Conservation (phyloP, 73 alveolate genomes). For the Paramecium biaurelia region DNA sequence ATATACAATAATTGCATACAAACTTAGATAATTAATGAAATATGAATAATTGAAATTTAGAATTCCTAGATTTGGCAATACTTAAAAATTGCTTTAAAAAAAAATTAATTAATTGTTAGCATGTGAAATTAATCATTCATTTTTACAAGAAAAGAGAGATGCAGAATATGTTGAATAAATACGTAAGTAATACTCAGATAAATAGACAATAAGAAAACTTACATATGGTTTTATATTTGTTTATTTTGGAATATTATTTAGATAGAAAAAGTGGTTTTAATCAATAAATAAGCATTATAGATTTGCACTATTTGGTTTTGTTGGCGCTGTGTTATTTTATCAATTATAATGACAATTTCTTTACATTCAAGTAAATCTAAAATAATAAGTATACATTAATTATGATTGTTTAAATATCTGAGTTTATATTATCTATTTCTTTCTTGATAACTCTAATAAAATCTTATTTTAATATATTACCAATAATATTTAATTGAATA, state of each 20-base stretch:
- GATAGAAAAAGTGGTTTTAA: not conserved
- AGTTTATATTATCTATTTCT: not conserved
- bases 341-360: not conserved
- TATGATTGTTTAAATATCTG: not conserved
- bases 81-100: not conserved
- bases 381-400: not conserved
- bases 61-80: not conserved
- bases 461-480: not conserved
- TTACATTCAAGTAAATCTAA: not conserved
- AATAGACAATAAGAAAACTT: not conserved
- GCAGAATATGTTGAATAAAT: not conserved
- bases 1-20: not conserved
- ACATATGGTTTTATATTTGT: not conserved
- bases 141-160: not conserved
- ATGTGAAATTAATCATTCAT: not conserved
- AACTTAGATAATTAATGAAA: not conserved
- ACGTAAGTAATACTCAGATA: not conserved
- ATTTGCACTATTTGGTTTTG: not conserved
- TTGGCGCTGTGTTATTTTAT: not conserved
- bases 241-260: not conserved
- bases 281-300: not conserved
- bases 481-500: too few relatives aligned
- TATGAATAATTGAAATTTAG: not conserved
- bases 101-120: not conserved
- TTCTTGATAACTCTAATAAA: not conserved